A percentile compares a stretch with the other conserved stretches of the same genome.
These are phyloP conservation scores for Microbotryum silenes-acaulis DNA, from an alignment of 1,284 basidiomycete species.

Conservation along the genomic window DNA sequence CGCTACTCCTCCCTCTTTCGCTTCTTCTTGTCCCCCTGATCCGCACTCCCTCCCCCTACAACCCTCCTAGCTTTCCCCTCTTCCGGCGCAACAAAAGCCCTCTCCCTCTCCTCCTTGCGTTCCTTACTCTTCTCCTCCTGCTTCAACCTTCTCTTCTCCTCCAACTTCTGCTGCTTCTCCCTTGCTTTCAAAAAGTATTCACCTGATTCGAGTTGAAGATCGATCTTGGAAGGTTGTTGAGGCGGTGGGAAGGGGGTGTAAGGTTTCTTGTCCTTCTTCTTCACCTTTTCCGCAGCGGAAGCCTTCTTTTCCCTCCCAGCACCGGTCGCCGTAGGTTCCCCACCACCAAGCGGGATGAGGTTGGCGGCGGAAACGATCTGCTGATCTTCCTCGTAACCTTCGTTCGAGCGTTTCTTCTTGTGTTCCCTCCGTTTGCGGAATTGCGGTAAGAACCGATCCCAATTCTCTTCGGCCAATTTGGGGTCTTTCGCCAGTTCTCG, in stretches of 20 bases:
- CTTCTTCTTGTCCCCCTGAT: constrained; percentile 49
- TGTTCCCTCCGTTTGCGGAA: constrained; percentile 88
- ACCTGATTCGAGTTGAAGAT: constrained; percentile 88
- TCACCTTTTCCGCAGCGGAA: constrained; percentile 39
- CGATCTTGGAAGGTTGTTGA: constrained; percentile 88
- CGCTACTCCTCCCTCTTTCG: constrained; percentile 44
- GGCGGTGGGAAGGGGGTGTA: constrained; percentile 99
- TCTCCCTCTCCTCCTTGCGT: constrained; percentile 65
- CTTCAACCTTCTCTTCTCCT: constrained; percentile 37
- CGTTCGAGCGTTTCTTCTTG: constrained; percentile 59
- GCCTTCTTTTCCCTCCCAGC: constrained; percentile 36
- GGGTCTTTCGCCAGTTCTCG: constrained; percentile 97
- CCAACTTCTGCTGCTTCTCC: constrained; percentile 53
- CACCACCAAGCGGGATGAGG: constrained; percentile 5
- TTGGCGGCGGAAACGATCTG: constrained; percentile 4
- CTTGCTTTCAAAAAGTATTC: constrained; percentile 93
- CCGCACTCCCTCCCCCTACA: constrained; percentile 57
- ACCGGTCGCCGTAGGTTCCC: constrained; percentile 39
- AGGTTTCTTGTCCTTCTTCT: constrained; percentile 68
- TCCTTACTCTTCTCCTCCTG: constrained; percentile 65
- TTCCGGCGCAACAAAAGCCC: constrained; percentile 76
- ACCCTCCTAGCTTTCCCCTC: constrained; percentile 61
- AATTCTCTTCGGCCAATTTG: constrained; percentile 84
- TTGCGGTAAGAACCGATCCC: constrained; percentile 95
- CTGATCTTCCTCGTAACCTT: constrained; percentile 5